Evolutionary conservation across 306 rosid species (phyloP).

Genomic region (Glycine tomentella): DNA sequence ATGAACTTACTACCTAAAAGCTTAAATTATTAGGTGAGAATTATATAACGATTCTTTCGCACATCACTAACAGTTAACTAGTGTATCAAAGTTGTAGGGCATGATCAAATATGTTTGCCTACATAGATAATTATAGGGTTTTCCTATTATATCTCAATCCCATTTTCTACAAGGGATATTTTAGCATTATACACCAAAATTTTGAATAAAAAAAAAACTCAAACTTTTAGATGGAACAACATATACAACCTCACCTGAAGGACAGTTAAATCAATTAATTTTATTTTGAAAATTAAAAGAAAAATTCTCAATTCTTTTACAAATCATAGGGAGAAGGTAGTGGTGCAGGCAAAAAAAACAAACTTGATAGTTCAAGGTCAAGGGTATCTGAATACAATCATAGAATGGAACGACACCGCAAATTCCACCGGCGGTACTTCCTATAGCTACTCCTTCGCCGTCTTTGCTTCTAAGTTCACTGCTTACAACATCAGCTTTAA

Average conservation of each 20-base stretch:
- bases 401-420: constrained; percentile 86
- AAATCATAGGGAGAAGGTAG: constrained; percentile 75
- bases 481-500: constrained; percentile 84
- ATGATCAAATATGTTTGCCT: neutral
- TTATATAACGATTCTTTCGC: neutral
- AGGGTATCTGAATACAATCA: constrained; percentile 68
- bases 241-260: neutral
- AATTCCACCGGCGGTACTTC: constrained; percentile 81
- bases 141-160: neutral
- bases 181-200: neutral
- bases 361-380: constrained; percentile 79
- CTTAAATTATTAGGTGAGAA: neutral
- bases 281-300: neutral
- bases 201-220: too few species aligned
- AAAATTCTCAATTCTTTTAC: neutral
- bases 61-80: neutral
- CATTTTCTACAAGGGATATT: neutral
- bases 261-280: neutral
- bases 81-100: neutral
- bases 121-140: neutral
- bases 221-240: neutral
- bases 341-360: constrained; percentile 66
- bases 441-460: constrained; percentile 64
- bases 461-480: constrained; percentile 70
- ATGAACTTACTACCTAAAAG: neutral